Evolutionary conservation across 192 early-diverging fungal genomes (phyloP), one percentile per base, ranked within the genome.

Genomic region (Lunasporangiospora selenospora): DNA sequence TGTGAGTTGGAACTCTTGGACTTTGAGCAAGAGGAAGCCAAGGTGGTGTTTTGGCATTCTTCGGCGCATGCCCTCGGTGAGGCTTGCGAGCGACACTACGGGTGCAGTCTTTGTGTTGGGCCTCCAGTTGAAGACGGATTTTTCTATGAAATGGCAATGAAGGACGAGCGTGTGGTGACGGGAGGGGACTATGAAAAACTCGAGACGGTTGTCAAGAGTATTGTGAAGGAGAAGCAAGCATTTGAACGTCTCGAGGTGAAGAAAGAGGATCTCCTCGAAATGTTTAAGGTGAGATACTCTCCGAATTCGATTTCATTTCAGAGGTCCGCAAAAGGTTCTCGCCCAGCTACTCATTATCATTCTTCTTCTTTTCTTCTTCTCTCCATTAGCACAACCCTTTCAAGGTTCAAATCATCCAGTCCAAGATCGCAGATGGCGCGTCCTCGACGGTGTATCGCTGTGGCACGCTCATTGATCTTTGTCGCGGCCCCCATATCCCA

Each of bases 1-100:
- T 90, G 90, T 65, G 58, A 62, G 48, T 75, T 98, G 45, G 91
- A 98, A 70, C 81, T 99, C n/a, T 73, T 99, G 11, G 95, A 95
- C 70, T 99, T 99, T 84, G 95, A 97, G 48, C 67, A 90, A 36
- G 84, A 89, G 21, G 96, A 98, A 65, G 97, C 88, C 36, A 92
- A 91, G 75, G 84, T 79, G 70, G 97, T 99, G 16, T 99, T 93
- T 77, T 99, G 97, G 97, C 97, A 98, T 83, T 98, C 96, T 24
- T 92, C 91, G 47, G 97, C 97, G 1, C 96, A 98, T 78, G 89
- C 98, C 63, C 80, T 99, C 31, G 97, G 97, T 40, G 95, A 98
- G 77, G 93, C 95, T 19, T 94, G 95, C 67, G 96, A 99, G 82
- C 86, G 86, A 67, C 93, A 98, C 80, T 99, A 95, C 78, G 95